Evolutionary conservation across 345 rosid species (phyloP), one percentile per base, ranked within the genome.

Genomic region (Murraya koenigii): DNA sequence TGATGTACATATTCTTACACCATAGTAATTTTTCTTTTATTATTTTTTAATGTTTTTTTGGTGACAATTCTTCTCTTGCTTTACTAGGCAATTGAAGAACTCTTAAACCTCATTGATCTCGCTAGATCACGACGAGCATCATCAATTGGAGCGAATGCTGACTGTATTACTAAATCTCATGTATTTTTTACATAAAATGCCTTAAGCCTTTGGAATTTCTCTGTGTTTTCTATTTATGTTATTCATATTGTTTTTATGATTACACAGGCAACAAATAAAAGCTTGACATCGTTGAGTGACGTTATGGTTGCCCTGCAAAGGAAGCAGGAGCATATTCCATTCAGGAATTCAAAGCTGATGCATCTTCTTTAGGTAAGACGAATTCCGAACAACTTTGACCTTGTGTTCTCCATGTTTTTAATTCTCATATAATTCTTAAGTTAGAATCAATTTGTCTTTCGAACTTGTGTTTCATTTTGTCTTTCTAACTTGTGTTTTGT

Each of bases 301-400:
- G 99, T 96, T 7, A 96, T 96, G 75, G 92, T 94, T 68, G 93
- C 98, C 66, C 62, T 96, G 82, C 94, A 97, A 44, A 96, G 88
- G 89, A 96, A 94, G 82, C 98, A 96, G n/a, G 97, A 92, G 49
- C 97, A 96, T 69, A 94, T 96, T 76, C 98, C 98, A n/a, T 96
- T 91, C 62, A 88, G 99, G 84, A 92, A 96, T 82, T 96, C 98
- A 0, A 96, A 94, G 87, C 60, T 96, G 60, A 96, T 98, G 3
- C 89, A 94, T 77, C 93, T 96, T 72, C 94, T 96, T 58, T 98
- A 92, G 98, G 99, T 94, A 82, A 72, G 68, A 19, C 23, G 20
- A 32, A 41, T 55, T 38, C 23, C n/a, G 11, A 9, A 60, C 6
- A 3, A n/a, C 5, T 61, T 28, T 10, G 19, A 61, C 20, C 36